Evolutionary conservation across 2,329 filamentous ascomycete species (phyloP).

Genomic region (Daldinia sp.): DNA sequence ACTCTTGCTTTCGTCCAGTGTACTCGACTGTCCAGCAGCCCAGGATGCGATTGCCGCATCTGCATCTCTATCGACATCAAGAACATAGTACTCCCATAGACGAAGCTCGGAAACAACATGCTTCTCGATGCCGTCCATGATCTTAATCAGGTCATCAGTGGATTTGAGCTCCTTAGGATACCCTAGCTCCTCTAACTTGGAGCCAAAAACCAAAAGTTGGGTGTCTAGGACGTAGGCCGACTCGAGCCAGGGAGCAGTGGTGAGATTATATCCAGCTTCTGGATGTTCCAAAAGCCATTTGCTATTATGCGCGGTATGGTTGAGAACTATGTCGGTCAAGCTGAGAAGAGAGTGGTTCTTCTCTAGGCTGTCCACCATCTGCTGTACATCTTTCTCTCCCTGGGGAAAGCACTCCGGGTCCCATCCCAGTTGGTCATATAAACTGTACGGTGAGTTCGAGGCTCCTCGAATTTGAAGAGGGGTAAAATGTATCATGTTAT

Average conservation of each 20-base stretch:
- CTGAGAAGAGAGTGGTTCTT: constrained; percentile 84
- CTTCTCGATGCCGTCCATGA: constrained; percentile 86
- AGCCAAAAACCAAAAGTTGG: constrained; percentile 77
- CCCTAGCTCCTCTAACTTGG: constrained; percentile 72
- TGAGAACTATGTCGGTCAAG: constrained; percentile 96
- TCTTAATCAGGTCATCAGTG: constrained; percentile 75
- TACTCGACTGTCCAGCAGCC: constrained; percentile 65
- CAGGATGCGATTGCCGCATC: constrained; percentile 76
- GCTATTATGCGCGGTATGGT: constrained; percentile 96
- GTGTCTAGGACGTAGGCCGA: constrained; percentile 70
- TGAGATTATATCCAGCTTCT: constrained; percentile 92
- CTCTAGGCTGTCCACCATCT: constrained; percentile 83
- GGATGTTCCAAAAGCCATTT: constrained; percentile 94
- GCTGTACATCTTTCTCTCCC: constrained; percentile 82
- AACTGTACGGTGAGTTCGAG: constrained; percentile 97
- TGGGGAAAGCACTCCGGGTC: constrained; percentile 83
- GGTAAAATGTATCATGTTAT: constrained; percentile 99
- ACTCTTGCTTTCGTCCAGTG: constrained; percentile 56
- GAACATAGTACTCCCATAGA: constrained; percentile 92
- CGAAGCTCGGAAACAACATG: constrained; percentile 79
- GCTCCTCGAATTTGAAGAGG: constrained; percentile 86
- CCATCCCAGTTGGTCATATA: constrained; percentile 91
- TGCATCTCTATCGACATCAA: constrained; percentile 78
- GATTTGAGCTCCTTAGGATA: constrained; percentile 78
- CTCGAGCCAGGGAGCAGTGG: constrained; percentile 82